Percentiles rank a stretch among this genome's conserved stretches.
Conservation (phyloP, 495 filamentous ascomycete genomes). For the Patellaria atrata region DNA sequence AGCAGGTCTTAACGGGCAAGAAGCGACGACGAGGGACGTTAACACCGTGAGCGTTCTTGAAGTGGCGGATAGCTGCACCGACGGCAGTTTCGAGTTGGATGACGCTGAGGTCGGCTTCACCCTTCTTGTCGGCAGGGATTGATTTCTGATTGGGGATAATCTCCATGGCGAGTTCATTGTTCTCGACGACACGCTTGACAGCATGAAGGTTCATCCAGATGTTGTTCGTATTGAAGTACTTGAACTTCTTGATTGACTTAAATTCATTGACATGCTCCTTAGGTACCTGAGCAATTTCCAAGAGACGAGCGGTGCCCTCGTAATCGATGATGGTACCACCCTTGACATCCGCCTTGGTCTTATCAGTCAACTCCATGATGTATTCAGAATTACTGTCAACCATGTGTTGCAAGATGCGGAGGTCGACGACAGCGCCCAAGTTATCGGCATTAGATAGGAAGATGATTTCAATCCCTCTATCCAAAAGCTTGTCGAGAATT, state of each 20-base stretch:
- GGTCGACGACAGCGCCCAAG: conserved; percentile 91
- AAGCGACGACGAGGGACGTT: conserved; percentile 96
- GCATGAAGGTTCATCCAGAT: conserved; percentile 98
- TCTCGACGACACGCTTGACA: conserved; percentile 97
- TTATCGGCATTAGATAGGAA: conserved; percentile 99
- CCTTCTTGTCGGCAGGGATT: conserved; percentile 97
- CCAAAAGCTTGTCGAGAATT: conserved; percentile 88
- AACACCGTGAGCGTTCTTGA: conserved; percentile 96
- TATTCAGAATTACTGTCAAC: conserved; percentile 89
- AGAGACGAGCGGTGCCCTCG: conserved; percentile 85
- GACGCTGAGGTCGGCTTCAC: conserved; percentile 93
- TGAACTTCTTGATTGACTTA: conserved; percentile 99
- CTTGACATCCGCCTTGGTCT: conserved; percentile 99
- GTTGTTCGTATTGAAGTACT: conserved; percentile 99
- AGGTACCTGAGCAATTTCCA: conserved; percentile 99
- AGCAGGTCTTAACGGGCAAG: conserved; percentile 99
- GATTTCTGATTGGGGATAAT: conserved; percentile 99
- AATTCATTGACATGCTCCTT: conserved; percentile 99
- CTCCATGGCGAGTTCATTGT: conserved; percentile 97
- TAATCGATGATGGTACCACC: conserved; percentile 99
- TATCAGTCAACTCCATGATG: conserved; percentile 99
- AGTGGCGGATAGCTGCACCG: conserved; percentile 96
- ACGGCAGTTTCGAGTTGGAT: conserved; percentile 98
- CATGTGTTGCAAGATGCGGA: conserved; percentile 98
- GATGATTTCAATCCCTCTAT: conserved; percentile 88